These are phyloP conservation scores for Capillidium rhysosporum DNA, from an alignment of 371 early-diverging fungal genomes.

Conservation along the genomic window DNA sequence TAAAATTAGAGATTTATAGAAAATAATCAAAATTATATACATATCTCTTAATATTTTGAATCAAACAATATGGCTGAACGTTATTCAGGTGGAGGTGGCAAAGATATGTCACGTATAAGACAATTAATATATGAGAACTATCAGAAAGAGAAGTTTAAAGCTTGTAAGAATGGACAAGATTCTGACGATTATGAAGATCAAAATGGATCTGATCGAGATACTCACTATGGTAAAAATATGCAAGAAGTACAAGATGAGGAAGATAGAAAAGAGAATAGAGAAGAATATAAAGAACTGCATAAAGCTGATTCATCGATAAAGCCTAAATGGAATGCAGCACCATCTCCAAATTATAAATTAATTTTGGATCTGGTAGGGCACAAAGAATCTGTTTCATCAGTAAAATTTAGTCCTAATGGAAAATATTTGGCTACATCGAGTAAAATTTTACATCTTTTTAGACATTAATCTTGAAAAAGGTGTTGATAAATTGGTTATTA, in stretches of 20 bases:
- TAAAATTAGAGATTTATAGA: no score
- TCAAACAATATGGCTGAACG: no score
- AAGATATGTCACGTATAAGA: no score
- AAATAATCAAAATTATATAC: no score
- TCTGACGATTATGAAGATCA: no score
- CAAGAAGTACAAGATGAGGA: neutral
- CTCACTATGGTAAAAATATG: neutral
- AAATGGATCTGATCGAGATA: no score
- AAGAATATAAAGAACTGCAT: neutral
- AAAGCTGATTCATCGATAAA: neutral
- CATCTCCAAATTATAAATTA: constrained; percentile 59
- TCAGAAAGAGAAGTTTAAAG: no score
- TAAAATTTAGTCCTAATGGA: constrained; percentile 96
- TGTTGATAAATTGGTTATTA: constrained; percentile 77
- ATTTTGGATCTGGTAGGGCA: constrained; percentile 83
- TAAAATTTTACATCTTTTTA: constrained; percentile 14
- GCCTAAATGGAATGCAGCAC: neutral
- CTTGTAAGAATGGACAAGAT: no score
- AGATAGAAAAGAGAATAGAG: neutral
- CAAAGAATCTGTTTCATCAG: constrained; percentile 81
- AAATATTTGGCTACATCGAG: constrained; percentile 86
- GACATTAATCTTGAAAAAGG: constrained; percentile 20
- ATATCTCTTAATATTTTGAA: no score
- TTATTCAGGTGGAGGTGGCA: no score
- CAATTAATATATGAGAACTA: no score